These are phyloP conservation scores for Gymnopilus dilepis DNA, from an alignment of 768 basidiomycete genomes.

Conservation along the genomic window DNA sequence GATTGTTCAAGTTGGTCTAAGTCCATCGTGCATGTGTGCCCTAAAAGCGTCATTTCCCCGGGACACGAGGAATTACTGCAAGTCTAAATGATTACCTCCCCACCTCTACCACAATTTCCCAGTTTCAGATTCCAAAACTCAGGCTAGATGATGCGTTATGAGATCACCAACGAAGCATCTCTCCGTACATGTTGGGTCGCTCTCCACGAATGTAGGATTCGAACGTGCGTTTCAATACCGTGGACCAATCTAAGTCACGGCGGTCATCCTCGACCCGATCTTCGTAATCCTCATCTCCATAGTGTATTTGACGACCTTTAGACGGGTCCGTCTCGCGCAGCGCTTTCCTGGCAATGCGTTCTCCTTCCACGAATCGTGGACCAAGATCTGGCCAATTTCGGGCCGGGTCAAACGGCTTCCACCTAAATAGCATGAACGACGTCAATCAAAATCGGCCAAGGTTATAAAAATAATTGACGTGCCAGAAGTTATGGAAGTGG, in stretches of 20 bases:
- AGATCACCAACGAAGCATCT: slow-evolving; percentile 63
- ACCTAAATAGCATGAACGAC: slow-evolving; percentile 55
- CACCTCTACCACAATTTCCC: neutral
- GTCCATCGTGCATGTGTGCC: neutral
- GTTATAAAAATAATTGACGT: slow-evolving; percentile 27
- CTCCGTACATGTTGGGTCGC: slow-evolving; percentile 94
- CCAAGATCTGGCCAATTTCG: slow-evolving; percentile 98
- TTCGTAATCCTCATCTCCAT: slow-evolving; percentile 41
- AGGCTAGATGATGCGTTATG: neutral
- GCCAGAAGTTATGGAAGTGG: slow-evolving; percentile 97
- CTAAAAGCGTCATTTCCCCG: neutral
- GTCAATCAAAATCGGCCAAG: neutral
- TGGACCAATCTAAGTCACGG: slow-evolving; percentile 89
- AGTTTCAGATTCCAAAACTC: neutral
- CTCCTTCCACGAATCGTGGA: slow-evolving; percentile 73
- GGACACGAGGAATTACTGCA: neutral
- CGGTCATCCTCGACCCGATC: slow-evolving; percentile 66
- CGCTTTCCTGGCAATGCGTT: slow-evolving; percentile 63
- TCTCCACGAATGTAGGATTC: slow-evolving; percentile 93
- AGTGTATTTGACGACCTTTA: slow-evolving; percentile 28
- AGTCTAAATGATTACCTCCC: slow-evolving; percentile 1
- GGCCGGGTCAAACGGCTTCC: slow-evolving; percentile 91
- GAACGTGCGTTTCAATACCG: slow-evolving; percentile 94
- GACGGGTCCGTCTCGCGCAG: slow-evolving; percentile 20
- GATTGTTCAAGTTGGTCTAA: neutral